Evolutionary conservation across 1,284 basidiomycete species (phyloP), one percentile per base, ranked within the genome.

Genomic region (Boletellus deceptivus): DNA sequence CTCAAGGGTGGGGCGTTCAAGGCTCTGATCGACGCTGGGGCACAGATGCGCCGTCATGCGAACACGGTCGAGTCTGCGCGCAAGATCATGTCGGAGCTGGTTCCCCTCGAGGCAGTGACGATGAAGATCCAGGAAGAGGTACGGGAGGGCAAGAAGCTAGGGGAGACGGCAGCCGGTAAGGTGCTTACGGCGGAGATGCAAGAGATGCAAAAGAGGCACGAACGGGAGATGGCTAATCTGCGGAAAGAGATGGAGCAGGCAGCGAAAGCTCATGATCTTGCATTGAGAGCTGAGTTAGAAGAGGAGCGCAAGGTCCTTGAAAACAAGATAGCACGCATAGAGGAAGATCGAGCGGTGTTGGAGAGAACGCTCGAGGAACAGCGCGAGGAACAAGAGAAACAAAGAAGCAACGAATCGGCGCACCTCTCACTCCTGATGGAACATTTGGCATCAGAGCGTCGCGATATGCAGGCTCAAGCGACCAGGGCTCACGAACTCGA

Each of bases 101-200:
- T 52, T n/a, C 46, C 40, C 16, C 46, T 49, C 9, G 9, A 11
- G 9, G 10, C 20, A 9, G 46, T 52, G n/a, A 38, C 34, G 29
- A 52, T 40, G 39, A 25, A 52, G 50, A 34, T 52, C 17, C 50
- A 52, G 10, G 35, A 52, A 13, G 34, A 51, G 17, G 13, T 51
- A 3, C 34, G 4, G 14, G 31, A 11, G 24, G 46, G 47, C n/a
- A 43, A 17, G 31, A 43, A 31, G 8, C 14, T 52, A 22, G 39
- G 33, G 17, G 46, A 52, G 8, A 52, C 42, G 2, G 36, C 20
- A 1, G 48, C 50, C 4, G 50, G 48, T 9, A 11, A n/a, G 24
- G 37, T 50, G 6, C 42, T 44, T 17, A 35, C 31, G 3, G 14
- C 9, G 4, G 41, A 52, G 7, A 36, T 49, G n/a, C 31, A 13